These are phyloP conservation scores for Sisymbrium irio DNA, from an alignment of 345 rosid species.

Conservation along the genomic window DNA sequence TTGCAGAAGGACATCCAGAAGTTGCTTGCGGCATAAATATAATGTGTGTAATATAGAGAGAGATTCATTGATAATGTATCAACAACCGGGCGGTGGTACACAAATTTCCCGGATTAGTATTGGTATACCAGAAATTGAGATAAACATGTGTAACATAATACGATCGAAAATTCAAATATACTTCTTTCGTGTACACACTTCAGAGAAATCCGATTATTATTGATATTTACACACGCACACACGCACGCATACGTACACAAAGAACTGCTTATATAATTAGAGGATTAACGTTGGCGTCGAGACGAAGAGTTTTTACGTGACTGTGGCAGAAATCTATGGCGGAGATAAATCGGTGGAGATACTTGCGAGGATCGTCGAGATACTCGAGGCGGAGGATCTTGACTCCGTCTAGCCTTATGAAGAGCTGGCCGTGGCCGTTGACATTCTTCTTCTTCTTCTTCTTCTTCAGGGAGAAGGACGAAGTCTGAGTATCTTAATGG, in stretches of 20 bases:
- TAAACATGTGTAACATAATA: neutral
- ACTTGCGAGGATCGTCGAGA: conserved; percentile 12
- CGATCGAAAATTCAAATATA: neutral
- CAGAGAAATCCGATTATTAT: neutral
- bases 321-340: conserved; percentile 27
- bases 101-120: neutral
- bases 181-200: neutral
- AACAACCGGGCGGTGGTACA: neutral
- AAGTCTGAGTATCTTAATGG: neutral
- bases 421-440: neutral
- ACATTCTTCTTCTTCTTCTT: neutral
- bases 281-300: conserved; percentile 12
- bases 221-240: neutral
- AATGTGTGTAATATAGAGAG: neutral
- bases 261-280: neutral
- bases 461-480: neutral
- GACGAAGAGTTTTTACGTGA: conserved; percentile 12
- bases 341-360: conserved; percentile 24
- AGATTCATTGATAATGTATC: conserved; percentile 10
- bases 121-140: conserved; percentile 7
- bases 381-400: conserved; percentile 8
- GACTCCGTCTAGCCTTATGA: neutral
- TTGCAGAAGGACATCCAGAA: conserved; percentile 27
- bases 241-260: neutral
- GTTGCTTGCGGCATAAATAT: conserved; percentile 10